A percentile compares a stretch with the other conserved stretches of the same genome.
Evolutionary conservation across 352 stramenopile genomes (phyloP).

Genomic region (Poterioochromonas sp.): DNA sequence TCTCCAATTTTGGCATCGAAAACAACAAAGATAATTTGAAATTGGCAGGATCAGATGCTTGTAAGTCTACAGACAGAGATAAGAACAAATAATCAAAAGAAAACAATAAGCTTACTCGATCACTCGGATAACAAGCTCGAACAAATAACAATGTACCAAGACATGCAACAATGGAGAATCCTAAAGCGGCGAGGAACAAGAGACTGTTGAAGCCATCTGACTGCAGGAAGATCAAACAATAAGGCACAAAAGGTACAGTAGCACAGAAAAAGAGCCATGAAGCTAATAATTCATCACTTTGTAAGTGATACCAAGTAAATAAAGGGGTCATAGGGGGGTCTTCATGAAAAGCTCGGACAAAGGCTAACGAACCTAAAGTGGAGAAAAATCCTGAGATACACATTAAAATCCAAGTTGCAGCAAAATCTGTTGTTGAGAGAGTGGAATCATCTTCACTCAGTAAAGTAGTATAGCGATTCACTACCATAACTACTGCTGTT

Average conservation of each 20-base stretch:
- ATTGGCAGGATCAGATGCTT: background rate
- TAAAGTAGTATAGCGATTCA: background rate
- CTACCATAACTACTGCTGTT: background rate
- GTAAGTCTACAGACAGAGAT: background rate
- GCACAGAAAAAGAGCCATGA: slow-evolving; percentile 13
- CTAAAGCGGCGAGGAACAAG: background rate
- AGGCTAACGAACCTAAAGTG: slow-evolving; percentile 21
- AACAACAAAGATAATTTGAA: background rate
- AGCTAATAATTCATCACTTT: background rate
- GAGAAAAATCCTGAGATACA: slow-evolving; percentile 26
- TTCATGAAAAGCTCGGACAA: slow-evolving; percentile 14
- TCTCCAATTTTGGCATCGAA: background rate
- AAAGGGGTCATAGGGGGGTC: slow-evolving; percentile 1
- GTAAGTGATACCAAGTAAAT: slow-evolving; percentile 1
- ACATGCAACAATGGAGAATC: background rate
- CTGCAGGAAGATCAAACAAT: background rate
- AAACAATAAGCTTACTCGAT: background rate
- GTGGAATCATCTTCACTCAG: background rate
- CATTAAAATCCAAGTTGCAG: background rate
- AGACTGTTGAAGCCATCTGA: background rate
- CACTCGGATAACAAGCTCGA: slow-evolving; percentile 7
- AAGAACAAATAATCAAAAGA: background rate
- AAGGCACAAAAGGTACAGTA: slow-evolving; percentile 3
- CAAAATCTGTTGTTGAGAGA: background rate
- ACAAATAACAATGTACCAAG: slow-evolving; percentile 20